Conservation (phyloP, 176 grass and related monocot genomes). For the sorghum (Sorghum bicolor) region Sorghum_bicolor_NCBIv3 NC_012873.2:40802501-40803000, state of each 20-base stretch:
- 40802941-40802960: conserved; percentile 99
- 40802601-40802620: neutral
- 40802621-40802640: neutral
- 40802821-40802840: neutral
- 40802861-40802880: neutral
- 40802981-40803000: conserved; percentile 97
- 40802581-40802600: neutral
- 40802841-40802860: neutral
- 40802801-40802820: neutral
- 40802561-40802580: neutral
- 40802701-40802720: neutral
- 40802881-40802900: neutral
- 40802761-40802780: neutral
- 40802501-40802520: neutral
- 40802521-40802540: neutral
- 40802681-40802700: neutral
- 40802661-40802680: neutral
- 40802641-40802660: neutral
- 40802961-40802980: conserved; percentile 99
- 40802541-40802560: neutral
- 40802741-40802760: neutral
- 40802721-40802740: neutral
- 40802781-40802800: neutral
- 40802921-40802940: conserved; percentile 47
- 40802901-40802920: neutral